Evolutionary conservation across 1,284 basidiomycete genomes (phyloP), one percentile per base, ranked within the genome.

Genomic region (Exobasidium cylindrosporum): DNA sequence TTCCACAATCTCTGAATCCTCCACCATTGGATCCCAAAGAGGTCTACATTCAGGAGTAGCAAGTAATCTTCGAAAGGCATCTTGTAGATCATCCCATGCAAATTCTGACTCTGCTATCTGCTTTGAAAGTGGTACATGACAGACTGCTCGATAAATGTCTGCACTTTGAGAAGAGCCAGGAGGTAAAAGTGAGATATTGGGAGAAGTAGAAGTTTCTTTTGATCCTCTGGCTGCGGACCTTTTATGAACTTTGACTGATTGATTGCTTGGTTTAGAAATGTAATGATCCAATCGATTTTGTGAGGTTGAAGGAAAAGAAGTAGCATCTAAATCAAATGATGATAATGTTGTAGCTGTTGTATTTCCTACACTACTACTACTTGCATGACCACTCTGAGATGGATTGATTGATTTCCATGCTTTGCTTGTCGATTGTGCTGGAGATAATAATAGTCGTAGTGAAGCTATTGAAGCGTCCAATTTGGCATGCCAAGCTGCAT

Each of bases 1-100:
- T 80, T 97, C 93, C 47, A 97, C 81, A 17, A 92, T 82, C 69
- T 88, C 87, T 1, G 91, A 87, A 46, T 87, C 86, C 70, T 96
- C 91, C 7, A 97, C 93, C 61, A 93, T 88, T 14, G 90, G 88
- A 78, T 97, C 94, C 94, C 94, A 58, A 10, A 28, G 11, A 23
- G 59, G 26, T 14, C 26, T 14, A 29, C 58, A 60, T 50, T 57
- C 56, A 30, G 53, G 53, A 4, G 53, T 55, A 13, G 53, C 53
- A n/a, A 55, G 21, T 17, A 55, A 44, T 55, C 53, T 23, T 17
- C 53, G 32, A 55, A 55, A 55, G 32, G 56, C 56, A 60, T 35
- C 58, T 43, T 60, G 47, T 28, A 60, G 54, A 32, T 54, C 54
- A 17, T 28, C 53, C 28, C 28, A 54, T 24, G 17, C 31, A 13